Base-by-base conservation (phyloP, 2,329 filamentous ascomycete genomes). In the Xenoacremonium recifei region DNA sequence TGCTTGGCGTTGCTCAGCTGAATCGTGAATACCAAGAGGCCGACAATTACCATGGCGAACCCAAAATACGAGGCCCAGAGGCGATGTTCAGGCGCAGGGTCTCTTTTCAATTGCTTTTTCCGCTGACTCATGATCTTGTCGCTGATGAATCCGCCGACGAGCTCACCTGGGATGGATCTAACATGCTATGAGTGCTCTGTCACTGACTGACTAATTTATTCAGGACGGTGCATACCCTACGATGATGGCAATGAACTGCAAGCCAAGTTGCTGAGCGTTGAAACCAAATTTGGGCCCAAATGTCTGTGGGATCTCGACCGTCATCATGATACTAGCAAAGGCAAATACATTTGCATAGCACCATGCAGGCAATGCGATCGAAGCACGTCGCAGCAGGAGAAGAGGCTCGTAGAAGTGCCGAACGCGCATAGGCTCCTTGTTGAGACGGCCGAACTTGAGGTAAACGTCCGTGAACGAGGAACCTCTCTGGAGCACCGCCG, bases 231-330 rank as follows among this genome's bases (percentile, higher is more conserved):
- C 23, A 27, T 27, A 27, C 23, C 23, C 23, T 27, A 27, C 13
- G 13, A 42, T 37, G 15, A 34, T 37, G 3, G 35, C 36, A 20
- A 38, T 32, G 20, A 37, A 42, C n/a, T 42, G 40, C 4, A 42
- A 21, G 12, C 40, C 40, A 13, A 42, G 27, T 19, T 42, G 40
- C 40, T 42, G 40, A 4, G 40, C 36, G 17, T 42, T 42, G 15
- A 42, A 42, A 2, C 40, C 40, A 20, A 37, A 42, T 18, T 35
- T 36, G 0, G 36, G 3, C 12, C 20, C 25, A 15, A 42, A 42
- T 12, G 36, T 42, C 29, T 42, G 40, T 3, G 40, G 40, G 16
- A 42, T 42, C 21, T 42, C 40, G 21, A 42, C 21, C 5, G 40
- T 37, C 20, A 37, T 36, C 10, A 42, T 19, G 23, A 42, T 42